Evolutionary conservation across 306 rosid genomes (phyloP).

Genomic region (barrel medic (Medicago truncatula)): MtrunA17r5.0-ANR NC_053044.1:50279001-50279500

Average conservation of each 20-base stretch:
- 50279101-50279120: conserved; percentile 68
- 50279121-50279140: conserved; percentile 50
- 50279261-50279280: conserved; percentile 39
- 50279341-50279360: conserved; percentile 55
- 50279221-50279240: conserved; percentile 62
- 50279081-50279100: conserved; percentile 80
- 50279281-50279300: conserved; percentile 62
- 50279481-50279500: neutral
- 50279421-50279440: neutral
- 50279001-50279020: conserved; percentile 44
- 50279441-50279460: conserved; percentile 24
- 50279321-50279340: conserved; percentile 47
- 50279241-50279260: conserved; percentile 16
- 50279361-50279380: conserved; percentile 38
- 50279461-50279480: neutral
- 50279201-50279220: conserved; percentile 59
- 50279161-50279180: conserved; percentile 64
- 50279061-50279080: conserved; percentile 76
- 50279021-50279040: conserved; percentile 42
- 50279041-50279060: conserved; percentile 40
- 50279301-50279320: conserved; percentile 60
- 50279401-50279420: conserved; percentile 38
- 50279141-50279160: conserved; percentile 62
- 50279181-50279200: conserved; percentile 53
- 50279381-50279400: conserved; percentile 59